Percentiles rank a stretch among this genome's conserved stretches.
These are phyloP conservation scores for Boletus tomentosulus DNA, from an alignment of 768 basidiomycete genomes.

Conservation along the genomic window DNA sequence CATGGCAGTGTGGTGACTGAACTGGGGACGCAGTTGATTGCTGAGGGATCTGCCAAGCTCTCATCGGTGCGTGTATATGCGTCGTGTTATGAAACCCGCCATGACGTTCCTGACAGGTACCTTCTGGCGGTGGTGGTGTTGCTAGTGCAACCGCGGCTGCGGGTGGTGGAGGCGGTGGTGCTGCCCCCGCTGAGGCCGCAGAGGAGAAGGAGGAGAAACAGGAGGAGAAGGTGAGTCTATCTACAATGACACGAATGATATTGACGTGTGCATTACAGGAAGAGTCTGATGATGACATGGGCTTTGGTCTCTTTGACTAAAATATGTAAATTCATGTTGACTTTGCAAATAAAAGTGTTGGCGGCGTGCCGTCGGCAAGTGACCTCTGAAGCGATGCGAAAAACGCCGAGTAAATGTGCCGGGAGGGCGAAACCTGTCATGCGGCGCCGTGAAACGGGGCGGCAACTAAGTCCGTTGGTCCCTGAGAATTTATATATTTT, in stretches of 20 bases:
- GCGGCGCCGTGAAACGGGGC: slow-evolving; percentile 5
- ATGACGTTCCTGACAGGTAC: slow-evolving; percentile 50
- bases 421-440: background rate
- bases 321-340: background rate
- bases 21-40: slow-evolving; percentile 62
- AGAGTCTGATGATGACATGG: slow-evolving; percentile 98
- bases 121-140: slow-evolving; percentile 85
- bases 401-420: slow-evolving; percentile 18
- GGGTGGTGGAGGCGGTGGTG: slow-evolving; percentile 45
- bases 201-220: slow-evolving; percentile 87
- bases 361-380: slow-evolving; percentile 25
- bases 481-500: slow-evolving; percentile 8
- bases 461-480: background rate
- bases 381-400: background rate
- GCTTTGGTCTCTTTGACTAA: slow-evolving; percentile 97
- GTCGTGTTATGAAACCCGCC: background rate
- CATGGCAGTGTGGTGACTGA: background rate
- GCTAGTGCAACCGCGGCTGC: slow-evolving; percentile 48
- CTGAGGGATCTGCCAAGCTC: slow-evolving; percentile 89
- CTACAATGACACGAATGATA: background rate
- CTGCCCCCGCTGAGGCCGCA: slow-evolving; percentile 52
- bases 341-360: background rate
- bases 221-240: slow-evolving; percentile 69
- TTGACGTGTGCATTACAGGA: slow-evolving; percentile 44
- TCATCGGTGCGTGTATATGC: slow-evolving; percentile 67